phyloP scores from a whole-genome alignment of 2,329 filamentous ascomycete genomes.

The Monosporascus sp. region DNA sequence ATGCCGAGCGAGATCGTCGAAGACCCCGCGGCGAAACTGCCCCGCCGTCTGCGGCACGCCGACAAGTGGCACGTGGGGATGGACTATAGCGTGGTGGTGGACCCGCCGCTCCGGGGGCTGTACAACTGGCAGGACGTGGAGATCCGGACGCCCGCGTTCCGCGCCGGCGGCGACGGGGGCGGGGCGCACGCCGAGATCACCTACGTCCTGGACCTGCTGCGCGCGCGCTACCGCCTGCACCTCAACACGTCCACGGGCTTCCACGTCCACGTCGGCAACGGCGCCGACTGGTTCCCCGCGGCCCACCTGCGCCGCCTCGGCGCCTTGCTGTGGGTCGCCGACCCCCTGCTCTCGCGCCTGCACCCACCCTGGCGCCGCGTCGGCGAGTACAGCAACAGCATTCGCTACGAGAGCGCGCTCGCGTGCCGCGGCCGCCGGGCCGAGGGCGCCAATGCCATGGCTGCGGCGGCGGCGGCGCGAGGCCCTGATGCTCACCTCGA shows the following conservation, averaged over 20 bases:
- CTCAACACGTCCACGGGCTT: constrained; percentile 30
- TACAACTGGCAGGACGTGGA: constrained; percentile 25
- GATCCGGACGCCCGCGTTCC: constrained; percentile 29
- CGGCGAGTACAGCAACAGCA: constrained; percentile 4
- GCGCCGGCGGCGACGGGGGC: constrained; percentile 19
- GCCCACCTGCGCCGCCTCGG: constrained; percentile 24
- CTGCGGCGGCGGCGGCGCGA: background rate
- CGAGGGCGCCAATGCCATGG: too few species aligned
- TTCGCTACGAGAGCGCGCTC: constrained; percentile 12
- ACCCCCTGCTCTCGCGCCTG: constrained; percentile 30
- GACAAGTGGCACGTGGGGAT: constrained; percentile 13
- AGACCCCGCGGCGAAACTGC: background rate
- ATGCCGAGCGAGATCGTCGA: background rate
- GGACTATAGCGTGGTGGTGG: constrained; percentile 7
- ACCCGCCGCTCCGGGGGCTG: background rate
- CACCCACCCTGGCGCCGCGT: constrained; percentile 28
- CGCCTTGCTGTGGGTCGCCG: constrained; percentile 30
- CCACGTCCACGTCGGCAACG: constrained; percentile 34
- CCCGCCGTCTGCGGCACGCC: background rate
- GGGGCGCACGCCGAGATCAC: constrained; percentile 23
- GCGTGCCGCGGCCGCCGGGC: background rate
- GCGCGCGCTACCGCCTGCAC: constrained; percentile 23
- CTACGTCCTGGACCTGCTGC: constrained; percentile 28
- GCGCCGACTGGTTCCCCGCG: constrained; percentile 23
- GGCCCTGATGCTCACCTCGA: background rate